Conservation (phyloP, 139 green algal genomes). For the Haematococcus sp. region DNA sequence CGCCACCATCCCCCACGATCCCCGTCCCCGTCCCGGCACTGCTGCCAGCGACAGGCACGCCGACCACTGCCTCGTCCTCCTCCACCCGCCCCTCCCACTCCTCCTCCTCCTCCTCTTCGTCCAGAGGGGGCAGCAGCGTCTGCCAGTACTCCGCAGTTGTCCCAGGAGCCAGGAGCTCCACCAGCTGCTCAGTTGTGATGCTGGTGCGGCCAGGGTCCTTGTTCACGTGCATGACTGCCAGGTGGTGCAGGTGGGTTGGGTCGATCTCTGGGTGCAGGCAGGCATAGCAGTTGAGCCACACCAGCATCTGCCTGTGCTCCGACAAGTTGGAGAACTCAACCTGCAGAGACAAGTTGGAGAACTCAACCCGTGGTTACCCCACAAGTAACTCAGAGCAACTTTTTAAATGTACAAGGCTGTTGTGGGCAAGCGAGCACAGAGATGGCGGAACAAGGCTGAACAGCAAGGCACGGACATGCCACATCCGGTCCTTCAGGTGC, state of each 20-base stretch:
- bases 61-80: neutral
- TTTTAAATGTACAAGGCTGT: too few species aligned
- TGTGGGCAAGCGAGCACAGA: too few species aligned
- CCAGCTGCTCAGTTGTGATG: neutral
- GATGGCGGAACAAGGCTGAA: too few species aligned
- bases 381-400: too few species aligned
- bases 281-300: slow-evolving; percentile 8
- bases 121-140: neutral
- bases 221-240: slow-evolving; percentile 10
- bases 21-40: too few species aligned
- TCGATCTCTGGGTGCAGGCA: neutral
- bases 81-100: neutral
- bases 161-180: neutral
- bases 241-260: neutral
- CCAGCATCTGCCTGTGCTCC: neutral
- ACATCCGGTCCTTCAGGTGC: too few species aligned
- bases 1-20: too few species aligned
- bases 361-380: too few species aligned
- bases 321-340: too few species aligned
- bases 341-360: too few species aligned
- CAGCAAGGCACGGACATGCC: neutral
- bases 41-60: too few species aligned
- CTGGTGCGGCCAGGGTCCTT: slow-evolving; percentile 3
- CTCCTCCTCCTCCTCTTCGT: neutral
- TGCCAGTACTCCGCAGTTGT: neutral